Base-by-base conservation (phyloP, 192 early-diverging fungal species). In the Rhizophlyctis rosea region DNA sequence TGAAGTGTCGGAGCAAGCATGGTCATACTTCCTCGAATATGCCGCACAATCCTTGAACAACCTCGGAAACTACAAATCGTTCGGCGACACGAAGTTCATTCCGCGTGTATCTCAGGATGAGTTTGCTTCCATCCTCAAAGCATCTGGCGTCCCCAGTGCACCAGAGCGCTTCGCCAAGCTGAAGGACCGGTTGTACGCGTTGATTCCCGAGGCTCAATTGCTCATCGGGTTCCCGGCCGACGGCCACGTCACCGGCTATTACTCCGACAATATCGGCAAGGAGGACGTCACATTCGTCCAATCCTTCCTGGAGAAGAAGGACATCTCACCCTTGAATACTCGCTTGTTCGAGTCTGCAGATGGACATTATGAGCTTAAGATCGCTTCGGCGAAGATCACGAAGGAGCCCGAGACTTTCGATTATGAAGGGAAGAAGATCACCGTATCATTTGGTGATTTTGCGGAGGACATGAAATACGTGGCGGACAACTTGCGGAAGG, bases 61-160 rank as follows among this genome's bases (percentile, higher is more conserved):
- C 67, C 62, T 75, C 18, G 66, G 76, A 47, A 86, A 86, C 64
- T 84, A 85, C 77, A 80, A 81, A 51, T 70, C 69, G 3, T 86
- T 86, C 65, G 84, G 83, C 28, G 82, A 86, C 69, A 79, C 75
- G 36, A 86, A 86, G 69, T 81, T 86, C 59, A 66, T 86, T 32
- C 84, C 84, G 28, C 70, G 83, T 1, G 34, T 79, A 3, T 34
- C 66, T 3, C 62, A 36, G 1, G 54, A 54, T 29, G 71, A 79
- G 9, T 83, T 86, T 39, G 68, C 64, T 23, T 50, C 30, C 31
- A 72, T 85, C 35, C 74, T 86, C 2, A 58, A 59, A 9, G 81
- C 71, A 3, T 53, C 64, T 16, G 72, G 62, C 18, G 47, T 62
- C 1, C 51, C 47, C 9, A 44, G 33, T 28, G 79, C 75, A 16